Conservation (phyloP, 1,139 yeast species). For the Komagataea norvegica region DNA sequence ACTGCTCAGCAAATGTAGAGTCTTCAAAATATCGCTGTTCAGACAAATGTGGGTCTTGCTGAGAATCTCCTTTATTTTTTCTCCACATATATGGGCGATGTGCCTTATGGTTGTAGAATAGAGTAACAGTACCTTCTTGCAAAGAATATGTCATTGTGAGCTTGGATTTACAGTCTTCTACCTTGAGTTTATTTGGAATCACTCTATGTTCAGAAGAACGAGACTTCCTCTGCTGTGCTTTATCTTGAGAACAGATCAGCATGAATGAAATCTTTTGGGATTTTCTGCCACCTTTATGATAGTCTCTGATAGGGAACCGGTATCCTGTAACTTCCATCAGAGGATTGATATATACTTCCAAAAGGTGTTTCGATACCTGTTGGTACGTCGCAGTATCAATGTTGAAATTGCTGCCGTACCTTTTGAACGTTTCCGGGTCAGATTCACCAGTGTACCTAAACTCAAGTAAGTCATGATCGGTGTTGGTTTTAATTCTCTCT, state of each 20-base stretch:
- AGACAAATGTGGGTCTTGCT: too few relatives aligned
- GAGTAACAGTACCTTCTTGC: constrained; percentile 31
- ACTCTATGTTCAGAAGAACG: constrained; percentile 35
- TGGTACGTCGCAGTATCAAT: constrained; percentile 30
- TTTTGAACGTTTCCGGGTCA: constrained; percentile 28
- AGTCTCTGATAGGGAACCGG: constrained; percentile 39
- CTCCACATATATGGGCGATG: constrained; percentile 33
- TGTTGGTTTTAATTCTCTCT: constrained; percentile 30
- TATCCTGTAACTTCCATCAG: constrained; percentile 36
- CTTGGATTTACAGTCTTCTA: constrained; percentile 36
- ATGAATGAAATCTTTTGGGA: constrained; percentile 37
- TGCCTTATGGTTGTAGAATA: constrained; percentile 34
- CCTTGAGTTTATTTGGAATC: constrained; percentile 35
- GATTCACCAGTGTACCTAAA: constrained; percentile 31
- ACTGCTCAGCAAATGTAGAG: constrained; percentile 6
- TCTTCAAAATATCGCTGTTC: constrained; percentile 5
- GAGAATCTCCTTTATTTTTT: constrained; percentile 6
- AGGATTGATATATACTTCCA: constrained; percentile 34
- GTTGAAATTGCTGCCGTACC: constrained; percentile 28
- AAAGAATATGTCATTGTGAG: constrained; percentile 35
- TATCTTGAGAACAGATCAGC: constrained; percentile 41
- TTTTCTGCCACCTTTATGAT: constrained; percentile 38
- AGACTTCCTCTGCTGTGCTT: constrained; percentile 35
- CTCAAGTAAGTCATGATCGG: constrained; percentile 30
- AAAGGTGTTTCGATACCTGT: constrained; percentile 30